Evolutionary conservation across 2,329 filamentous ascomycete species (phyloP).

Genomic region (Cytospora piceae): DNA sequence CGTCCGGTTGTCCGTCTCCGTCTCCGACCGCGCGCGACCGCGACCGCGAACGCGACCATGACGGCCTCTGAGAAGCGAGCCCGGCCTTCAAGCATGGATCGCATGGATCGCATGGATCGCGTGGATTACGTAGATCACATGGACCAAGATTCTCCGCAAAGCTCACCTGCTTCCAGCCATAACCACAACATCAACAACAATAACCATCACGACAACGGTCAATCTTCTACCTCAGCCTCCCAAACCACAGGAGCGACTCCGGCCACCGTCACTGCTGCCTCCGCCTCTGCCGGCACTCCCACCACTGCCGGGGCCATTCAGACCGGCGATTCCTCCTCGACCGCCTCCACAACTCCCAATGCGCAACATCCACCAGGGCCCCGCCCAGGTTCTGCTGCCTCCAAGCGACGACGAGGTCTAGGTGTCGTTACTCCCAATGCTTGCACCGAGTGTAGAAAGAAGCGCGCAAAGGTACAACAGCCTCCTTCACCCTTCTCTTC

Average conservation of each 20-base stretch:
- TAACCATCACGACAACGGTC: neutral
- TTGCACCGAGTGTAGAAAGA: slow-evolving; percentile 65
- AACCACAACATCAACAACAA: neutral
- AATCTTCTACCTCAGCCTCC: slow-evolving; percentile 16
- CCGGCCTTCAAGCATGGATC: slow-evolving; percentile 28
- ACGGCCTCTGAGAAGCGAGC: slow-evolving; percentile 21
- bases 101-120: neutral
- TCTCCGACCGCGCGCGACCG: neutral
- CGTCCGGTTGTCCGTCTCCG: slow-evolving; percentile 6
- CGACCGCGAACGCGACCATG: neutral
- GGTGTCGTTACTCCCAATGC: slow-evolving; percentile 64
- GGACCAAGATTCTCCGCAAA: slow-evolving; percentile 28
- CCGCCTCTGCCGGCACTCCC: slow-evolving; percentile 12
- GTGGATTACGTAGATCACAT: slow-evolving; percentile 26
- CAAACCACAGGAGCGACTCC: slow-evolving; percentile 22
- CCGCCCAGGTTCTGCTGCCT: slow-evolving; percentile 35
- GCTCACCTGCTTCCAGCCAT: neutral
- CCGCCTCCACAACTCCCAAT: slow-evolving; percentile 35
- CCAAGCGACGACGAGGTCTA: slow-evolving; percentile 58
- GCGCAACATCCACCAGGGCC: slow-evolving; percentile 25
- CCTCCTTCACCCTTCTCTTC: neutral
- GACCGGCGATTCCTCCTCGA: slow-evolving; percentile 34
- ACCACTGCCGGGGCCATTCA: slow-evolving; percentile 16
- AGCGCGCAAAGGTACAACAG: slow-evolving; percentile 60
- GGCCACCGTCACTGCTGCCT: slow-evolving; percentile 11